Evolutionary conservation across 2,329 filamentous ascomycete species (phyloP).

Genomic region (Chaetomium sp.): DNA sequence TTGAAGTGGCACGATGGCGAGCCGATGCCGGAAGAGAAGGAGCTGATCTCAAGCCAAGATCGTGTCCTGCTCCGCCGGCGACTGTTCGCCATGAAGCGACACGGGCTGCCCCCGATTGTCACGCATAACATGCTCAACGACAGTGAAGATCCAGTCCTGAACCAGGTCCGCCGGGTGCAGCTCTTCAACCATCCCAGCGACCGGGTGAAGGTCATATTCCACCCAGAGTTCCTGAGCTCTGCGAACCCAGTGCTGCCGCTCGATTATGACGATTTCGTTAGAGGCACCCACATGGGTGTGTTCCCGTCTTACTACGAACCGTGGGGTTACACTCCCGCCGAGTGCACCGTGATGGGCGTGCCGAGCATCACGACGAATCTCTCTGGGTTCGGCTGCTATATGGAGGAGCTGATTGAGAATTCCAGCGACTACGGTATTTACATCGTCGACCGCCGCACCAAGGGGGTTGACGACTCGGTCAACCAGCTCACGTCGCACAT

Average conservation of each 20-base stretch:
- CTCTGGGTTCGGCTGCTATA: constrained; percentile 97
- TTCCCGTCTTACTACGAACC: constrained; percentile 99
- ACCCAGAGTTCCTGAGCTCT: constrained; percentile 95
- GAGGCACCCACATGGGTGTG: constrained; percentile 91
- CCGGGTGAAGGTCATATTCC: constrained; percentile 96
- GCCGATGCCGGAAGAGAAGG: constrained; percentile 92
- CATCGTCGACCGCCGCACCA: constrained; percentile 92
- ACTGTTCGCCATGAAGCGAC: constrained; percentile 94
- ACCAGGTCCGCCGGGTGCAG: constrained; percentile 93
- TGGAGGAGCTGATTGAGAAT: constrained; percentile 99
- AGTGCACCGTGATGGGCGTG: constrained; percentile 98
- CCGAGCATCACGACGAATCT: constrained; percentile 98
- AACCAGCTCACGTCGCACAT: constrained; percentile 92
- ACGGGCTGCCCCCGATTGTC: constrained; percentile 88
- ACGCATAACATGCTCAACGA: constrained; percentile 99
- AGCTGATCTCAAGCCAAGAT: constrained; percentile 88
- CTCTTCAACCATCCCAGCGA: constrained; percentile 95
- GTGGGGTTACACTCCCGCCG: constrained; percentile 97
- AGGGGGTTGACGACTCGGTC: constrained; percentile 95
- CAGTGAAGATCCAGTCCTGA: constrained; percentile 87
- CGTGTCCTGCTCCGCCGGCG: constrained; percentile 88
- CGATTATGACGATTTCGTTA: constrained; percentile 98
- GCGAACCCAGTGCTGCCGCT: constrained; percentile 92
- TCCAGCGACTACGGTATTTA: constrained; percentile 98
- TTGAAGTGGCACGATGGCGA: constrained; percentile 95